A percentile compares a stretch with the other conserved stretches of the same genome.
Conservation (phyloP, 83 land plant species). For the Picea mariana region DNA sequence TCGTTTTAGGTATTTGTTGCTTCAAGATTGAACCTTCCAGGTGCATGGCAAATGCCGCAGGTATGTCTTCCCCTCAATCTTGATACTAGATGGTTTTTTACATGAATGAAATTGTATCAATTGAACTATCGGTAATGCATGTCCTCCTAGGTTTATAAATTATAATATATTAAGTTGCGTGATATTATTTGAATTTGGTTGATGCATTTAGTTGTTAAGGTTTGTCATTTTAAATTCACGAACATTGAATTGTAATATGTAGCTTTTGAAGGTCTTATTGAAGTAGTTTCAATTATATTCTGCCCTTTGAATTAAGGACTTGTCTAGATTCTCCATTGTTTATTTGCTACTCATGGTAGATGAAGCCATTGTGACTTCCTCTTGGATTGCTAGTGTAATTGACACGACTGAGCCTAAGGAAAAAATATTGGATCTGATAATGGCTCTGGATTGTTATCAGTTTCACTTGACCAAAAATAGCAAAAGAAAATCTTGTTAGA, state of each 20-base stretch:
- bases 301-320: neutral
- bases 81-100: neutral
- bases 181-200: neutral
- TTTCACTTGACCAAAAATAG: no score
- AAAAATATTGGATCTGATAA: no score
- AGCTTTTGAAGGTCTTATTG: neutral
- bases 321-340: neutral
- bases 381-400: no score
- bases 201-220: neutral
- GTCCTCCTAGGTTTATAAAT: neutral
- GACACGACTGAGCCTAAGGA: no score
- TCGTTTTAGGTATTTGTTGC: constrained; percentile 49
- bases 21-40: constrained; percentile 47
- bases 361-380: no score
- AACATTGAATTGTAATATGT: neutral
- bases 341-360: neutral
- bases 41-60: constrained; percentile 66
- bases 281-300: neutral
- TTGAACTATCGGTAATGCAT: neutral
- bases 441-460: no score
- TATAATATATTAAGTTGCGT: neutral
- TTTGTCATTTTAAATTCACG: neutral
- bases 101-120: neutral
- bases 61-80: constrained; percentile 20
- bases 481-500: no score